phyloP scores from a whole-genome alignment of 257 asterid species.

The Jaltomata sinuosa region DNA sequence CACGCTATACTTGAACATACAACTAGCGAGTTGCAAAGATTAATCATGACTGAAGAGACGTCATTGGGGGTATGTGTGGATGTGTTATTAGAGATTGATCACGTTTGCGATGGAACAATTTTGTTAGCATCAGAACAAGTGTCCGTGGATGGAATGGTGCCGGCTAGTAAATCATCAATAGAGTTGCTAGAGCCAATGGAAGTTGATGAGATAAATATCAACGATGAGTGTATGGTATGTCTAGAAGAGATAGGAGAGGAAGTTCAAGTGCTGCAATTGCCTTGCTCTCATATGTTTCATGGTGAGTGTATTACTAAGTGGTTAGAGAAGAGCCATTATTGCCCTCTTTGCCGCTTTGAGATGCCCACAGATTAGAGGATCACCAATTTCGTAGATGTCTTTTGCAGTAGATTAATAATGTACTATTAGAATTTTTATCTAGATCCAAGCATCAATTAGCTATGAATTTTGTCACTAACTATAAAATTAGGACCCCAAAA shows the following conservation, averaged over 20 bases:
- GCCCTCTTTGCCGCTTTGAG: slow-evolving; percentile 10
- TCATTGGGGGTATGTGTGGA: background rate
- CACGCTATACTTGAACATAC: background rate
- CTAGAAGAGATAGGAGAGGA: background rate
- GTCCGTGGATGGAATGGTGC: background rate
- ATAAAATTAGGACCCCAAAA: too few species aligned
- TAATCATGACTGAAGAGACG: background rate
- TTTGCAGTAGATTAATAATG: background rate
- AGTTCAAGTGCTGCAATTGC: background rate
- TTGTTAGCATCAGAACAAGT: background rate
- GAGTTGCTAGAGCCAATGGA: background rate
- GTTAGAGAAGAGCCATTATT: background rate
- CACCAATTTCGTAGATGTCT: too few species aligned
- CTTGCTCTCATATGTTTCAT: slow-evolving; percentile 13
- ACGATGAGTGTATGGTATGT: background rate
- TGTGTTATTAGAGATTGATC: too few species aligned
- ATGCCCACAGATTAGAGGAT: background rate
- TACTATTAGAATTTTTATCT: too few species aligned
- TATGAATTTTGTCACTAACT: too few species aligned
- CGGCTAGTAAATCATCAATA: background rate
- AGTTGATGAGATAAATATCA: background rate
- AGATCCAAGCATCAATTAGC: too few species aligned
- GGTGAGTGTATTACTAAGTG: background rate
- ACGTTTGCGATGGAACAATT: background rate
- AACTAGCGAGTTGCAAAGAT: background rate